Evolutionary conservation across 2,329 filamentous ascomycete species (phyloP), one percentile per base, ranked within the genome.

Genomic region (Cladophialophora bantiana): DNA sequence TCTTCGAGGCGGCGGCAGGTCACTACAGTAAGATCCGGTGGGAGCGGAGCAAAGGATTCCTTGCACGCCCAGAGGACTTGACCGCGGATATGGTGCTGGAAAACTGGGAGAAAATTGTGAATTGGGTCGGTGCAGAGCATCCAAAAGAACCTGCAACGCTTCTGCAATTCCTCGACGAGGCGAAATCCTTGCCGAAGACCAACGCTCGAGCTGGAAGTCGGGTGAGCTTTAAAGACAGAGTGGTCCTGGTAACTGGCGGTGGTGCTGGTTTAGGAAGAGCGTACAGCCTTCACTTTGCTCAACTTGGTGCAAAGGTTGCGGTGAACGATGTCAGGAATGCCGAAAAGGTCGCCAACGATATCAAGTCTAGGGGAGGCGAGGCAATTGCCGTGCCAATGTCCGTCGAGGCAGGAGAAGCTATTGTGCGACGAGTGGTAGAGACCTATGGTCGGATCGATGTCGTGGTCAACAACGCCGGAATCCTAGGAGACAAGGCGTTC

Each of bases 401-500:
- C 57, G 94, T 93, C 67, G 93, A 97, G 79, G 92, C 98, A 66
- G 95, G 95, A 52, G 94, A 97, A 62, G 85, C 85, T 42, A 92
- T 97, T 57, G 89, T 99, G 73, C 94, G 97, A 86, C 89, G 87
- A 65, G 94, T 93, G 62, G 94, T 98, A 74, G 94, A 97, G 76
- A 89, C 90, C 52, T 98, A 91, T 78, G 94, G 94, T 74, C 92
- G 94, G 73, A 87, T 99, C 74, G 94, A 99, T 77, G 93, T 98
- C 71, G 81, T 99, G 70, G 86, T 99, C 84, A 98, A 99, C 88
- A 98, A 99, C 77, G 95, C 95, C 63, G 95, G 95, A 76, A 98
- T 98, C 74, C 88, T 99, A 62, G 89, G 94, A 58, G 95, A 98
- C 85, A 98, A 97, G 88, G 93, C 95, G 45, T 98, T 99, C 80